phyloP scores from a whole-genome alignment of 202 grass and related monocot species.

The Saccharum hybrid region DNA sequence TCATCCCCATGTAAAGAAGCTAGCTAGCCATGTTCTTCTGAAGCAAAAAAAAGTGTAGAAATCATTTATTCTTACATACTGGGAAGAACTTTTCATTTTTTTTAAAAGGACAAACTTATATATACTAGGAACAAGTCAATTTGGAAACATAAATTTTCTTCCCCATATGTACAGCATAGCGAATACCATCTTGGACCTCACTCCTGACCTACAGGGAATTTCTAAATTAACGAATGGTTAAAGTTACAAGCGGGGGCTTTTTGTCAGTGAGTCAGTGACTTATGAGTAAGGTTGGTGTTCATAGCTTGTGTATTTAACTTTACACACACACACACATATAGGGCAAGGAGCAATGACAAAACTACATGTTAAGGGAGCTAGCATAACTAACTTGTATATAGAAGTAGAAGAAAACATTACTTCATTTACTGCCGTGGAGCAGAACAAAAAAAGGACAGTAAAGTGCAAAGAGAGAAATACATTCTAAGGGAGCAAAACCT shows the following conservation, averaged over 20 bases:
- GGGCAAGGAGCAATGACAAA: not conserved
- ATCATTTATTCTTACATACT: too few relatives aligned
- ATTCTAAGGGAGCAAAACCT: not conserved
- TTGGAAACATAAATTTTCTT: not conserved
- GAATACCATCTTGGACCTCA: not conserved
- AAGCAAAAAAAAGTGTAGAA: too few relatives aligned
- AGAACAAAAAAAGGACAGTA: not conserved
- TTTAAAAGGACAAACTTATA: not conserved
- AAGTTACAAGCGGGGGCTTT: not conserved
- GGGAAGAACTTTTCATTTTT: too few relatives aligned
- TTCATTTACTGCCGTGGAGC: not conserved
- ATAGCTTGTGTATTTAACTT: not conserved
- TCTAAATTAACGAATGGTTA: not conserved
- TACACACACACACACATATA: not conserved
- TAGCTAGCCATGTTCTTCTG: not conserved
- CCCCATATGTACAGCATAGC: not conserved
- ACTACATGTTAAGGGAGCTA: not conserved
- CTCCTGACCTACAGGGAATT: not conserved
- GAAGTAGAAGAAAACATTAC: not conserved
- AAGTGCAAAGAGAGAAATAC: too few relatives aligned
- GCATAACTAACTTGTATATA: not conserved
- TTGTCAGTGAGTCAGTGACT: not conserved
- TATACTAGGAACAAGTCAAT: conserved; percentile 9
- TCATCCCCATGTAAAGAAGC: not conserved
- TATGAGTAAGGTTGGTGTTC: not conserved